Base-by-base conservation (phyloP, 306 rosid genomes). In the Dalbergia cultrata region DNA sequence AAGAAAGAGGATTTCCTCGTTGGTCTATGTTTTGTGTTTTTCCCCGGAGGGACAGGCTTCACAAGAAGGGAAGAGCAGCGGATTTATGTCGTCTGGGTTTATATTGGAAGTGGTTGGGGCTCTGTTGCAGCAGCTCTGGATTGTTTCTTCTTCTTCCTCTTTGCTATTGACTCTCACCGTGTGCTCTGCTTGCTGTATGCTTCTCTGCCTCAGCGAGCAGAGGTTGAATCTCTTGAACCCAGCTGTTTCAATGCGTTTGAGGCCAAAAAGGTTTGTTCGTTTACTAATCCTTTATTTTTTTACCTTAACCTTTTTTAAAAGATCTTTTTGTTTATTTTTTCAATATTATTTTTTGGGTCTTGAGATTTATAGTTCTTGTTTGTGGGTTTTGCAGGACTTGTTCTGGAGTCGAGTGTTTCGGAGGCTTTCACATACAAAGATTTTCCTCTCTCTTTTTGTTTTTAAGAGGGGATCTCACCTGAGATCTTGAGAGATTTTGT, bases 81-180 rank as follows among this genome's bases (percentile, higher is more conserved):
- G 83, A 90, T 93, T 91, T 93, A 95, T 95, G 99, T 90, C 94
- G 92, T 94, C 93, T 92, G 77, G 79, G 63, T 90, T 89, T 87
- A 85, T 71, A 76, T 82, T 87, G 92, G 86, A 61, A 76, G 68
- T 87, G 68, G 81, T 86, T 86, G 89, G 95, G 85, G 92, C 93
- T 94, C 88, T 50, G 78, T 83, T 69, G 86, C 70, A 86, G 88
- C 70, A 84, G 91, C 90, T 88, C 92, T 88, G 84, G 82, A 78
- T 84, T 85, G 53, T 80, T 13, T 68, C 72, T 69, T 13, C 41
- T 31, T 53, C 79, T 10, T 18, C 58, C 13, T 41, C 76, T 17
- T 69, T 43, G 31, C 37, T 68, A 3, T 11, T 49, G 35, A 62
- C 49, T 39, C 39, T 82, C 14, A 4, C 3, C 33, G 17, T 50